Conservation (phyloP, 2,329 filamentous ascomycete genomes). For the Hypoxylon sp. region DNA sequence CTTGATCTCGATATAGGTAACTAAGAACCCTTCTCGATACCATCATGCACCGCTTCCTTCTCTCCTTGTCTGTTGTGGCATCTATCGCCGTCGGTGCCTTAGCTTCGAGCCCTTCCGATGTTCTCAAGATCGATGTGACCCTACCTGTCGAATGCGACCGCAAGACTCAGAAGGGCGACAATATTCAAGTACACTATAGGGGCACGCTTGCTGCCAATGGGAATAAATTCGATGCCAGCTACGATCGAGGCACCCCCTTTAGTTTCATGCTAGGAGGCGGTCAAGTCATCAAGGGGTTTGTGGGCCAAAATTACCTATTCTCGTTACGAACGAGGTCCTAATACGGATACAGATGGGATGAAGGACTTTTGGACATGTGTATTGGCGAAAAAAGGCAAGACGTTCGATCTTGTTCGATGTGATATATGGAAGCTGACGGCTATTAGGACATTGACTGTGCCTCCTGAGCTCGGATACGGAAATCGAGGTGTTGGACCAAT, state of each 20-base stretch:
- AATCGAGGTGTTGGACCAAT: constrained; percentile 83
- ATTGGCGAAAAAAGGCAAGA: constrained; percentile 86
- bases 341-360: constrained; percentile 77
- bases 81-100: constrained; percentile 66
- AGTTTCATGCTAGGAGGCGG: constrained; percentile 83
- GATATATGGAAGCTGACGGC: constrained; percentile 17
- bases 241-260: constrained; percentile 83
- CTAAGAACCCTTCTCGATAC: background rate
- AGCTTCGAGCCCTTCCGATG: constrained; percentile 61
- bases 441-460: constrained; percentile 83
- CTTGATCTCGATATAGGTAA: background rate
- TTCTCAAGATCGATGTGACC: constrained; percentile 83
- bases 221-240: constrained; percentile 86
- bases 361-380: constrained; percentile 93
- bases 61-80: constrained; percentile 66
- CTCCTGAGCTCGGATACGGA: constrained; percentile 89
- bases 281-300: constrained; percentile 89
- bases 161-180: constrained; percentile 82
- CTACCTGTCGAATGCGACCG: constrained; percentile 82
- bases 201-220: constrained; percentile 83
- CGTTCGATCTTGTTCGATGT: background rate
- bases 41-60: constrained; percentile 65
- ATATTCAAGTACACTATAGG: constrained; percentile 87
- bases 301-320: constrained; percentile 41
- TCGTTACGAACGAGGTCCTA: constrained; percentile 34